Percentiles rank a stretch among this genome's conserved stretches.
These are phyloP conservation scores for Colletotrichum abscissum DNA, from an alignment of 2,329 filamentous ascomycete genomes.

Conservation along the genomic window DNA sequence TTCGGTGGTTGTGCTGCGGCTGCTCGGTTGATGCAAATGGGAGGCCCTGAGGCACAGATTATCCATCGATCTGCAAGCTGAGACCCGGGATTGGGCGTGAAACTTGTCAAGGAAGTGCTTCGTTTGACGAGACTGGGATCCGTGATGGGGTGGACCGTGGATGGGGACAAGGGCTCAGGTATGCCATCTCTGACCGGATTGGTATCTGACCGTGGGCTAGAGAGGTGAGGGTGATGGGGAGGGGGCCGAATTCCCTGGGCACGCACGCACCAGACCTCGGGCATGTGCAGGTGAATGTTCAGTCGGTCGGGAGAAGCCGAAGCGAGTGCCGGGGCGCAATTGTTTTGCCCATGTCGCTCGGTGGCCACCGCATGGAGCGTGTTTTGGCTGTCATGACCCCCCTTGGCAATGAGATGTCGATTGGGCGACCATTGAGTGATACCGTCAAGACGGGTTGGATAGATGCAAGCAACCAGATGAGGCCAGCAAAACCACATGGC, in stretches of 20 bases:
- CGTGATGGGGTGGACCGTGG: constrained; percentile 33
- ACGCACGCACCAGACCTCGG: constrained; percentile 18
- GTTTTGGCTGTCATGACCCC: constrained; percentile 1
- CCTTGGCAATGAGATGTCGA: background rate
- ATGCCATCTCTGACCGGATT: constrained; percentile 46
- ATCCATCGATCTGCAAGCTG: constrained; percentile 53
- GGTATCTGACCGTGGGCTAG: constrained; percentile 41
- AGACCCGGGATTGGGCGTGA: constrained; percentile 54
- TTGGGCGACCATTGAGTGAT: constrained; percentile 15
- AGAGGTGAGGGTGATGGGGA: background rate
- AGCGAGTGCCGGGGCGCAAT: constrained; percentile 23
- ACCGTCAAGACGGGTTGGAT: constrained; percentile 17
- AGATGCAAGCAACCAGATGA: constrained; percentile 22
- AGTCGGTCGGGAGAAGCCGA: constrained; percentile 34
- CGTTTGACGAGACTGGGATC: constrained; percentile 35
- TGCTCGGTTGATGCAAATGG: constrained; percentile 27
- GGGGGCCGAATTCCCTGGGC: constrained; percentile 14
- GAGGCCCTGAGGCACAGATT: constrained; percentile 42
- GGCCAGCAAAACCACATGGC: constrained; percentile 29
- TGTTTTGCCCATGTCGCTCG: constrained; percentile 10
- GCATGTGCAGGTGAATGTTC: constrained; percentile 33
- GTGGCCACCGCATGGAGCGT: constrained; percentile 8
- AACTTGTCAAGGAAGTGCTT: constrained; percentile 47
- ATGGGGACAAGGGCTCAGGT: constrained; percentile 36
- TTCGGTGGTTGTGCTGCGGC: background rate